These are phyloP conservation scores for Pythium grandisporangium DNA, from an alignment of 352 stramenopile genomes.

Conservation along the genomic window DNA sequence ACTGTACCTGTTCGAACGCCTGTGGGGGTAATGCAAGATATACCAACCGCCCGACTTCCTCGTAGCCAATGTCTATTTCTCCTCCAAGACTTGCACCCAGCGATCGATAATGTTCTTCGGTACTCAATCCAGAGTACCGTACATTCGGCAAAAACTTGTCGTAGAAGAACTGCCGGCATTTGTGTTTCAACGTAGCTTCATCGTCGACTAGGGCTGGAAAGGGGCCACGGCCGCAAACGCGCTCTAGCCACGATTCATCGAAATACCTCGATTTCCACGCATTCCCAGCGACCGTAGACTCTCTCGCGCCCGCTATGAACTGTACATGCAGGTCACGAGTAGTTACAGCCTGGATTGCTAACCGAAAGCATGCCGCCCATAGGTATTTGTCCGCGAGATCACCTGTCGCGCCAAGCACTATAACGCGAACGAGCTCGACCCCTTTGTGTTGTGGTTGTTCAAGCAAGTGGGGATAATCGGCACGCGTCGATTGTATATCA, in stretches of 20 bases:
- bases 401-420: constrained; percentile 63
- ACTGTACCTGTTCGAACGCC: constrained; percentile 58
- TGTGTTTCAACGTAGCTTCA: no score
- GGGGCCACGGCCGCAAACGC: constrained; percentile 40
- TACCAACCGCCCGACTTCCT: constrained; percentile 38
- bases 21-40: constrained; percentile 73
- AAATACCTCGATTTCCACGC: constrained; percentile 33
- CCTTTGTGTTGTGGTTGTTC: no score
- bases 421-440: constrained; percentile 26
- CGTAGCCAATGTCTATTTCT: background rate
- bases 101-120: constrained; percentile 14
- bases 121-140: background rate
- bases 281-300: constrained; percentile 13
- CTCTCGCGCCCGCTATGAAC: constrained; percentile 36
- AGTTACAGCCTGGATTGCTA: constrained; percentile 23
- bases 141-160: background rate
- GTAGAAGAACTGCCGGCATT: no score
- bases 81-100: constrained; percentile 7
- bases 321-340: constrained; percentile 6
- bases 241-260: constrained; percentile 4
- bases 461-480: no score
- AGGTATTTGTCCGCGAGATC: constrained; percentile 82
- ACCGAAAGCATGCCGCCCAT: constrained; percentile 60
- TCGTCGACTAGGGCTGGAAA: no score
- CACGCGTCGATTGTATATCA: no score